Evolutionary conservation across 2,329 filamentous ascomycete genomes (phyloP).

Genomic region (Alternaria conjuncta): DNA sequence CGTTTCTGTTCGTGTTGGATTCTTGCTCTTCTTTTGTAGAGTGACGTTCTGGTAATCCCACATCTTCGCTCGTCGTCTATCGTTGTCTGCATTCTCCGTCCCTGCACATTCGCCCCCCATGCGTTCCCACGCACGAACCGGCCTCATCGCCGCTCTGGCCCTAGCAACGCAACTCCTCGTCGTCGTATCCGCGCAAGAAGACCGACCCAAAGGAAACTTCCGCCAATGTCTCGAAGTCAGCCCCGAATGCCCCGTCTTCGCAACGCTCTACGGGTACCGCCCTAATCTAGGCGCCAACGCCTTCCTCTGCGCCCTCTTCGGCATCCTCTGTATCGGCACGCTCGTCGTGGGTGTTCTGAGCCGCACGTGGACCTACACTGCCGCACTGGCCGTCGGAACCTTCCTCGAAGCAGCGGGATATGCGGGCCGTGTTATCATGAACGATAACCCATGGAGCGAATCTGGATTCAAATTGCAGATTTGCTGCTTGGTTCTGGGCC

Average conservation of each 20-base stretch:
- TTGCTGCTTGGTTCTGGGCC: slow-evolving; percentile 52
- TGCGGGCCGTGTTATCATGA: slow-evolving; percentile 51
- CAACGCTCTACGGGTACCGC: slow-evolving; percentile 51
- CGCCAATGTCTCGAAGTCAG: slow-evolving; percentile 31
- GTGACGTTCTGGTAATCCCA: background rate
- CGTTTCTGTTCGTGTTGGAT: background rate
- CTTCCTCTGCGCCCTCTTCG: slow-evolving; percentile 44
- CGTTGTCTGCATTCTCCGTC: background rate
- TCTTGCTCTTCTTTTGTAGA: background rate
- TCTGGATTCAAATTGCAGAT: slow-evolving; percentile 53
- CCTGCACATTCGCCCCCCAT: slow-evolving; percentile 4
- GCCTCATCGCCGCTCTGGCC: slow-evolving; percentile 14
- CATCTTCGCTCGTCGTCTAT: background rate
- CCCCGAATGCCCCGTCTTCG: slow-evolving; percentile 39
- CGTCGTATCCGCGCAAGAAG: slow-evolving; percentile 19
- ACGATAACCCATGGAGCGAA: slow-evolving; percentile 52
- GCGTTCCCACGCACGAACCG: slow-evolving; percentile 10
- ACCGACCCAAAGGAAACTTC: slow-evolving; percentile 30
- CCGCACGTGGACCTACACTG: slow-evolving; percentile 50
- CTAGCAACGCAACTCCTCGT: slow-evolving; percentile 15
- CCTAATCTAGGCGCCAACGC: slow-evolving; percentile 48
- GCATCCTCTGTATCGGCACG: slow-evolving; percentile 22
- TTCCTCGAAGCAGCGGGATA: slow-evolving; percentile 54
- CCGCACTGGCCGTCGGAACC: slow-evolving; percentile 49
- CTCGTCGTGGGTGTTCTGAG: slow-evolving; percentile 38